A percentile compares a stretch with the other conserved stretches of the same genome.
phyloP scores from a whole-genome alignment of 2,329 filamentous ascomycete genomes.

The Neopestalotiopsis rosae region DNA sequence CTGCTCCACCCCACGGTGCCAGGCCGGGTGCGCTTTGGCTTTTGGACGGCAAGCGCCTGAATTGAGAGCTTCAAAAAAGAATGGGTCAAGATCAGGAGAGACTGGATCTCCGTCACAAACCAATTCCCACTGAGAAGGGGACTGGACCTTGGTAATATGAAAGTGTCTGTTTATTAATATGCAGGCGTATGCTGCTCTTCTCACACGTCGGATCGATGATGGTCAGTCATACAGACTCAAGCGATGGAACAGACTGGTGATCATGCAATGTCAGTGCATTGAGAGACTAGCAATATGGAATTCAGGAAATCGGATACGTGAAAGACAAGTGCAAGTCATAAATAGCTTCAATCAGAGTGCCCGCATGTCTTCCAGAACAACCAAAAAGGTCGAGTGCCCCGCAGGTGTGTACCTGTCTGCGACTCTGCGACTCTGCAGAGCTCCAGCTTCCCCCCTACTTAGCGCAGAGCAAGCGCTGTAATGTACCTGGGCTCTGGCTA shows the following conservation, averaged over 20 bases:
- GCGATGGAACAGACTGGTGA: too few species aligned
- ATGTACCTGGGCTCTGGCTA: slow-evolving; percentile 4
- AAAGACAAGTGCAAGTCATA: background rate
- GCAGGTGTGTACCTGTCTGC: background rate
- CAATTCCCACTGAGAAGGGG: background rate
- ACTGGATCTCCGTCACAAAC: background rate
- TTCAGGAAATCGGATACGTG: background rate
- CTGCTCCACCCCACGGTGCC: background rate
- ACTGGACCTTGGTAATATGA: background rate
- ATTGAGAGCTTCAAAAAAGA: slow-evolving; percentile 6
- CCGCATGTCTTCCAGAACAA: background rate
- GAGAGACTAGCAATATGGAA: background rate
- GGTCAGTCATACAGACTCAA: too few species aligned
- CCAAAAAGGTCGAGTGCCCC: background rate
- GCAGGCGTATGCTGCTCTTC: too few species aligned
- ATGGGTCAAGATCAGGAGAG: background rate
- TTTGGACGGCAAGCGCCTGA: background rate
- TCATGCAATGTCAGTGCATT: too few species aligned
- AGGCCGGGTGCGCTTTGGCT: background rate
- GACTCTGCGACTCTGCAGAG: background rate
- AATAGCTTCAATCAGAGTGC: background rate
- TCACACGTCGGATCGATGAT: too few species aligned
- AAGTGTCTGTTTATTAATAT: too few species aligned
- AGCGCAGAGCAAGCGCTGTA: background rate
- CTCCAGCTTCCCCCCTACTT: background rate